Evolutionary conservation across 2,329 filamentous ascomycete genomes (phyloP).

Genomic region (Mycosphaerella sp.): DNA sequence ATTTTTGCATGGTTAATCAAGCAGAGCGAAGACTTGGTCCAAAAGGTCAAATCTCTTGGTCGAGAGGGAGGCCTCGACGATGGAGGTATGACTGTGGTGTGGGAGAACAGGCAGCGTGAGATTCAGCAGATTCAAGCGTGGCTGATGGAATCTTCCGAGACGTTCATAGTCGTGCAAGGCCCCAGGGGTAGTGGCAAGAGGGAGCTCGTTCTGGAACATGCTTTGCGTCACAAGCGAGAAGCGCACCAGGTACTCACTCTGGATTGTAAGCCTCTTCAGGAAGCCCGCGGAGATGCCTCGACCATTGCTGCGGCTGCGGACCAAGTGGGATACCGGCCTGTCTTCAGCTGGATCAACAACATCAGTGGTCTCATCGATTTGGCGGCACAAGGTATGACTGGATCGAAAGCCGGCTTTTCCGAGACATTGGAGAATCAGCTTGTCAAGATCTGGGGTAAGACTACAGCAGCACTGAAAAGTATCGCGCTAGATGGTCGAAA

Average conservation of each 20-base stretch:
- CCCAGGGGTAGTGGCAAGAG: constrained; percentile 86
- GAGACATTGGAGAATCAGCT: constrained; percentile 87
- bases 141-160: constrained; percentile 82
- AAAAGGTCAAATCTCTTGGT: constrained; percentile 44
- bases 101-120: constrained; percentile 76
- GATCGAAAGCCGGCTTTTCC: constrained; percentile 88
- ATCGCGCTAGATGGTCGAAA: constrained; percentile 65
- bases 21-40: constrained; percentile 58
- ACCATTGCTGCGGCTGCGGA: constrained; percentile 76
- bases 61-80: constrained; percentile 47
- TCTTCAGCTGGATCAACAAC: constrained; percentile 96
- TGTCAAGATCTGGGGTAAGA: constrained; percentile 81
- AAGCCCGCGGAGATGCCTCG: constrained; percentile 78
- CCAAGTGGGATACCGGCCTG: constrained; percentile 82
- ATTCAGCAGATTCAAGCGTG: constrained; percentile 78
- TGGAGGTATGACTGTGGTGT: constrained; percentile 70
- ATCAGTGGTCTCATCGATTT: constrained; percentile 88
- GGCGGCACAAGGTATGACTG: constrained; percentile 87
- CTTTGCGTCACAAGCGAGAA: constrained; percentile 54
- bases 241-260: constrained; percentile 74
- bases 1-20: constrained; percentile 76
- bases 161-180: constrained; percentile 89
- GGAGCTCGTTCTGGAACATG: constrained; percentile 80
- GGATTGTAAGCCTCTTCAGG: constrained; percentile 89
- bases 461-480: constrained; percentile 68